Conservation (phyloP, 306 rosid species). For the Elaeagnus macrophylla region DNA sequence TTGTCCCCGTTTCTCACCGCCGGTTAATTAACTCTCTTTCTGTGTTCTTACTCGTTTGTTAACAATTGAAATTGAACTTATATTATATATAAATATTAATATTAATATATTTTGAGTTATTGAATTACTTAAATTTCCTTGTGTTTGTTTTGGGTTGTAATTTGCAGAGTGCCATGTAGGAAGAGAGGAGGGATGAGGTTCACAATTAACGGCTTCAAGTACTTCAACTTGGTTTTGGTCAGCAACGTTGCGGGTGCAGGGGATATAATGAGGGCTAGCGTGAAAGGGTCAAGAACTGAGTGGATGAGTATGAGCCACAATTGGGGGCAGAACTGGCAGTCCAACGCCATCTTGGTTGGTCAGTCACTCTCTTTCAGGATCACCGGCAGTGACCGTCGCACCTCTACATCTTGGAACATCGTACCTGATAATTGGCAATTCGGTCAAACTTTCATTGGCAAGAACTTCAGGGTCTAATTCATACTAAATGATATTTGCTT, state of each 20-base stretch:
- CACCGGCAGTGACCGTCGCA: conserved; percentile 61
- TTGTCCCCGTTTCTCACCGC: conserved; percentile 75
- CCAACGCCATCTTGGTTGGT: conserved; percentile 34
- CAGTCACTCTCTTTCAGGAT: conserved; percentile 81
- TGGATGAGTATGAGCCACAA: conserved; percentile 81
- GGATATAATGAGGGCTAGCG: conserved; percentile 44
- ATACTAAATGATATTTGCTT: neutral
- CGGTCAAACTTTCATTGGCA: conserved; percentile 73
- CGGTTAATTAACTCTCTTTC: conserved; percentile 26
- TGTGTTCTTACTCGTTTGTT: neutral
- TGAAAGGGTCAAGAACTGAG: conserved; percentile 52
- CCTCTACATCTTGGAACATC: conserved; percentile 59
- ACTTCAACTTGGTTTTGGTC: conserved; percentile 74
- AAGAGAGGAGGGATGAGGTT: conserved; percentile 70
- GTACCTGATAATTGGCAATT: conserved; percentile 68
- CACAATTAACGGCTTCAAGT: conserved; percentile 63
- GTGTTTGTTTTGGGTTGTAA: neutral
- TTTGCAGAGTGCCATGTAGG: conserved; percentile 54
- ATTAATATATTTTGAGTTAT: neutral
- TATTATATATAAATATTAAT: neutral
- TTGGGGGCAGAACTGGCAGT: conserved; percentile 96
- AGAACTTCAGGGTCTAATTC: conserved; percentile 47
- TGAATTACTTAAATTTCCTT: neutral
- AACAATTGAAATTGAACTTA: neutral
- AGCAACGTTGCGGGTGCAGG: conserved; percentile 88